Evolutionary conservation across 345 rosid species (phyloP).

Genomic region (Eucalyptus grandis): DNA sequence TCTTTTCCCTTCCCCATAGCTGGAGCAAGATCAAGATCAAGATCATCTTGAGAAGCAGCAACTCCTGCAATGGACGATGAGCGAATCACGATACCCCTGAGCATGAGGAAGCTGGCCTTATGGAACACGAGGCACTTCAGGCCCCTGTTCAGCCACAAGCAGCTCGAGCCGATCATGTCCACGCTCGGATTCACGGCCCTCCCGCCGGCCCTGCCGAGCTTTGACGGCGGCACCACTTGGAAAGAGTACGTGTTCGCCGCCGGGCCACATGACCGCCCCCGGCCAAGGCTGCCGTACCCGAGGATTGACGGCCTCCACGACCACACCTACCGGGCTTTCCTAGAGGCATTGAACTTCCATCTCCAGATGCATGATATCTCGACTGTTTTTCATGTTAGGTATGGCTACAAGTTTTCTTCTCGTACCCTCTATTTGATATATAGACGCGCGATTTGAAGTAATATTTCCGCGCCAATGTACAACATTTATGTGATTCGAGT

Average conservation of each 20-base stretch:
- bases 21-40: not conserved
- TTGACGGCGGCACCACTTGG: not conserved
- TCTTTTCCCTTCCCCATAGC: not conserved
- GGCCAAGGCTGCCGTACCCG: constrained; percentile 30
- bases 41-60: not conserved
- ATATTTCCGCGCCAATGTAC: not conserved
- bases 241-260: constrained; percentile 20
- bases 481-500: not conserved
- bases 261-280: not conserved
- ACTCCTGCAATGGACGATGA: constrained; percentile 5
- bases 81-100: not conserved
- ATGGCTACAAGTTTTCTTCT: not conserved
- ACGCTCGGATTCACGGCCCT: constrained; percentile 30
- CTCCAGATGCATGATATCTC: constrained; percentile 21
- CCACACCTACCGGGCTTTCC: constrained; percentile 28
- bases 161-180: constrained; percentile 33
- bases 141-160: constrained; percentile 38
- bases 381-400: constrained; percentile 40
- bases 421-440: not conserved
- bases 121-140: constrained; percentile 37
- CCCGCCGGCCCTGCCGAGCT: not conserved
- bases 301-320: constrained; percentile 46
- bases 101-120: constrained; percentile 22
- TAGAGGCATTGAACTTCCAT: constrained; percentile 41
- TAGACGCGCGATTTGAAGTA: not conserved